Evolutionary conservation across 139 green algal genomes (phyloP), one percentile per base, ranked within the genome.

Genomic region (Auxenochlorella pyrenoidosa): DNA sequence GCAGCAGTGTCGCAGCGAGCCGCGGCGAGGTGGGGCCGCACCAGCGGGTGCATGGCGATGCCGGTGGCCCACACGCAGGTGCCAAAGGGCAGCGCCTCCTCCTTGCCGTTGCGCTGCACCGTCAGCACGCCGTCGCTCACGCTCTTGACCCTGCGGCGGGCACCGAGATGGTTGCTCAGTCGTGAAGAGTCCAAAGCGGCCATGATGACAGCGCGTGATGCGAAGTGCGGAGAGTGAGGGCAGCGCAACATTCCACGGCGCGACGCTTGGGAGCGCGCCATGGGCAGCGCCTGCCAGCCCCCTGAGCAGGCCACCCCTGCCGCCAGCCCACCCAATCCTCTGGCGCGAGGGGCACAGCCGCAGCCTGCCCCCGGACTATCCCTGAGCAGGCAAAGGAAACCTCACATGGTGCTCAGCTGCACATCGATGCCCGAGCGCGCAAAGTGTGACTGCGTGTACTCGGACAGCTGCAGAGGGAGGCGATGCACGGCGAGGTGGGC

Each of bases 51-150:
- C 92, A 97, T 96, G 75, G 94, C 95, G 21, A 98, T 94, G 79
- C 96, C 91, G 0, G 96, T 97, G 30, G 95, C 92, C 96, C 96
- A 98, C 79, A 98, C 95, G 85, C 95, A 97, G 0, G 94, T 91
- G 43, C 96, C 96, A 91, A 97, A 98, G 36, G 92, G 88, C 38
- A 98, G 5, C 40, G 32, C 60, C 54, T 51, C 38, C 73, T 76
- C 59, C 44, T 76, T 65, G 66, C 66, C 82, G 40, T 30, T 54
- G 59, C 51, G 73, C 28, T 40, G 92, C 40, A 95, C 92, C 22
- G 63, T 81, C 38, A 88, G 84, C 38, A 34, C 41, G 38, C 84
- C 84, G 10, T 75, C 58, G 3, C 41, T 75, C 73, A 88, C 84
- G 40, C 38, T 63, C 30, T 60, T 63, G 73, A 88, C 84, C 73